phyloP scores from a whole-genome alignment of 208 protist genomes.

The Balamuthia mandrillaris region DNA sequence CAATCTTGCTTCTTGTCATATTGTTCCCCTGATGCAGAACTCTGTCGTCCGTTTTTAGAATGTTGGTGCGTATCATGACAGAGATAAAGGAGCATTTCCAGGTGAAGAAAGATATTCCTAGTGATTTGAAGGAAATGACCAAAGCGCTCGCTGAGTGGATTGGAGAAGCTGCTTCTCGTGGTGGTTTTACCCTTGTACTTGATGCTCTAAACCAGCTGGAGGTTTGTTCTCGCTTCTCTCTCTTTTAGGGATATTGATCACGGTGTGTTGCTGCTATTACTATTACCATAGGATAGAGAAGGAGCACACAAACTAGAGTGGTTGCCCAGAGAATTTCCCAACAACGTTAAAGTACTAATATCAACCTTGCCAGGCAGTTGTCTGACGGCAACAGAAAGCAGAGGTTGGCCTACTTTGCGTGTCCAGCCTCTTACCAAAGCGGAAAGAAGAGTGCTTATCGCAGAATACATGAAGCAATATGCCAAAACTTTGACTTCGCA shows the following conservation, averaged over 20 bases:
- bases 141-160: constrained; percentile 3
- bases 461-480: constrained; percentile 6
- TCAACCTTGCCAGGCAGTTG: constrained; percentile 13
- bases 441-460: neutral
- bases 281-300: neutral
- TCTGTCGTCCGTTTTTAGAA: neutral
- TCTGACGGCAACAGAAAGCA: neutral
- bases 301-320: neutral
- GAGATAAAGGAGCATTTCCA: neutral
- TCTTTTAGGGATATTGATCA: no score
- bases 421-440: neutral
- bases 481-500: neutral
- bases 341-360: neutral
- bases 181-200: constrained; percentile 9
- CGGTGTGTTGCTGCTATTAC: no score
- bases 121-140: neutral
- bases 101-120: neutral
- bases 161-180: neutral
- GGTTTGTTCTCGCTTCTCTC: no score
- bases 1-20: no score
- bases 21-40: no score
- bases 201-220: constrained; percentile 45
- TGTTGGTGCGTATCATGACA: neutral
- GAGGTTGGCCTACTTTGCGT: neutral
- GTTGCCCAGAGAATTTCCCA: constrained; percentile 6